These are phyloP conservation scores for Dovyalis caffra DNA, from an alignment of 345 rosid species.

Conservation along the genomic window DNA sequence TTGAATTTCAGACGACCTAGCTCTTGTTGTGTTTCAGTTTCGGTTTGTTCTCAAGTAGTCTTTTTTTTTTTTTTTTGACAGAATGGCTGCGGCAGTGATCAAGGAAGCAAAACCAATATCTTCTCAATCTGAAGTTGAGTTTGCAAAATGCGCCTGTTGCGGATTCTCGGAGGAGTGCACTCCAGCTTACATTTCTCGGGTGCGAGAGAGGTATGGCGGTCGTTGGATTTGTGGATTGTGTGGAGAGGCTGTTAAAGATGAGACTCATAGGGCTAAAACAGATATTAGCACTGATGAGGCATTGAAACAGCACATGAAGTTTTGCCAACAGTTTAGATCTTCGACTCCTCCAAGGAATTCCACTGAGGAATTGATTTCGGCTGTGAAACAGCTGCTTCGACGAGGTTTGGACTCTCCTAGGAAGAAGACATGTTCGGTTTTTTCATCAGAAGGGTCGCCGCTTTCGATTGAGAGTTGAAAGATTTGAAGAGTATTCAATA, in stretches of 20 bases:
- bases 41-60: too few species aligned
- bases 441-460: not conserved
- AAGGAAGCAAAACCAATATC: constrained; percentile 1
- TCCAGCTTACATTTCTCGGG: constrained; percentile 47
- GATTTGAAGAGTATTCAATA: too few species aligned
- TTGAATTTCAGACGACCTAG: not conserved
- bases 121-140: constrained; percentile 30
- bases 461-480: not conserved
- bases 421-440: constrained; percentile 20
- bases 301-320: constrained; percentile 52
- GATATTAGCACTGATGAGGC: constrained; percentile 53
- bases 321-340: constrained; percentile 50
- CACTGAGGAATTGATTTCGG: constrained; percentile 40
- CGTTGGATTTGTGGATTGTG: constrained; percentile 82
- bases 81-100: not conserved
- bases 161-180: constrained; percentile 76
- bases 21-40: not conserved
- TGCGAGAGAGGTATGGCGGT: constrained; percentile 53
- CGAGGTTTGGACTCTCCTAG: constrained; percentile 41
- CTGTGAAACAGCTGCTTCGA: constrained; percentile 37
- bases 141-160: constrained; percentile 66
- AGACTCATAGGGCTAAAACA: constrained; percentile 36
- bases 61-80: not conserved
- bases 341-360: constrained; percentile 38
- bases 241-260: constrained; percentile 66